Base-by-base conservation (phyloP, 495 filamentous ascomycete genomes). In the Filosporella fistucella region DNA sequence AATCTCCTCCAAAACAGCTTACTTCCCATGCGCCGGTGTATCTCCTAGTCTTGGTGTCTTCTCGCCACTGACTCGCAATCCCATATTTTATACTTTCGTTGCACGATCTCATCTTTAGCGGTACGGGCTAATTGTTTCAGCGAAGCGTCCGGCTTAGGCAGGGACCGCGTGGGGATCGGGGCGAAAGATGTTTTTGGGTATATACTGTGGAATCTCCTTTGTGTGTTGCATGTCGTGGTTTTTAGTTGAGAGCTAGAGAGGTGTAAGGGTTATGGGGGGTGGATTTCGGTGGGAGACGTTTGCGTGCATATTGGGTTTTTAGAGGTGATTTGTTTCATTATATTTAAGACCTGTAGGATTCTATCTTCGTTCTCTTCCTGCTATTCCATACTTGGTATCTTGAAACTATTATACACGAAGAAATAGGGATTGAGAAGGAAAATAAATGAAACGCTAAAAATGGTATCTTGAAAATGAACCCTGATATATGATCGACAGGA, bases 141-240 rank as follows among this genome's bases (percentile, higher is more conserved):
- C 20, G 16, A 5, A 21, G 14, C 35, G 18, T 21, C 9, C 10
- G 8, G 18, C n/a, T n/a, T 9, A 38, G 17, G 35, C 35, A 38
- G 23, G 35, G 35, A 22, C 35, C 35, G 10, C 16, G 23, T 21
- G 23, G 35, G 17, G 23, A 22, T 22, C 35, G 17, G 35, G 5
- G 3, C 7, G n/a, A n/a, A n/a, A n/a, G n/a, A n/a, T 38, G 9
- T 13, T 30, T 30, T 30, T 30, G 8, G 28, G n/a, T 17, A 35
- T 35, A 14, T 35, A 17, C 33, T 21, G 9, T 1, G 12, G 11
- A 16, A 12, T 29, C 1, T 29, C 2, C 16, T 11, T 8, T 3
- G 24, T 22, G 12, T 43, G 41, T 43, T 43, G 41, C 41, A 43
- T 7, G 8, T 43, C 41, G 41, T 26, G 17, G 11, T 43, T 30